Evolutionary conservation across 768 basidiomycete species (phyloP), one percentile per base, ranked within the genome.

Genomic region (Rubroboletus pulcherrimus): DNA sequence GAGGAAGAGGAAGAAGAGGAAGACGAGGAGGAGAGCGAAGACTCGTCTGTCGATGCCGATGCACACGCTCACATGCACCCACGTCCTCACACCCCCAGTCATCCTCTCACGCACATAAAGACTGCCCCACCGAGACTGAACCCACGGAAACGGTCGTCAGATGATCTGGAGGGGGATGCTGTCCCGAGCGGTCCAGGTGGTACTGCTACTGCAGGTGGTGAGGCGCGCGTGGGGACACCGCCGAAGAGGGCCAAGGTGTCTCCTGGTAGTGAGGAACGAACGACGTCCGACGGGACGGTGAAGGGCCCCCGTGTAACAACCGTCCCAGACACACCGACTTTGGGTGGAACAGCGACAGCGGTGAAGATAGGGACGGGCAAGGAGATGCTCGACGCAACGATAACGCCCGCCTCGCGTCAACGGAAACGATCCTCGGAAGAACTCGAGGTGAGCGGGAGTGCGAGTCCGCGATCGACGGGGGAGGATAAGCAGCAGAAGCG

Each of bases 361-460:
- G 21, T 30, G 0, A 26, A 2, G 3, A 24, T 33, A 10, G 21
- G 7, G 7, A 19, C 39, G 8, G 21, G 51, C 43, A 53, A 56
- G 17, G 57, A 49, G 9, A 44, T 31, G 30, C 51, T 58, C 7
- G 56, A 53, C 0, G 29, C 51, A 15, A 44, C 31, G 7, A 31
- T 54, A 2, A 57, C 63, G 4, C 62, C 63, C 17, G 5, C 19
- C 1, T 39, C 65, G 4, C 69, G 74, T 19, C 65, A 74, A 60
- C 70, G 74, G 54, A 82, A 82, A 57, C 75, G 81, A 21, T 75
- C 77, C 35, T 82, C 80, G 33, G 80, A 81, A 57, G 81, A 82
- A 59, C 68, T 81, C 21, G 76, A 78, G 0, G 43, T 61, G 29
- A 45, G 49, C 33, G 58, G 55, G 3, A 45, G 56, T 15, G 42